Conservation (phyloP, 23 red algal species). For the Gracilaria caudata region DNA sequence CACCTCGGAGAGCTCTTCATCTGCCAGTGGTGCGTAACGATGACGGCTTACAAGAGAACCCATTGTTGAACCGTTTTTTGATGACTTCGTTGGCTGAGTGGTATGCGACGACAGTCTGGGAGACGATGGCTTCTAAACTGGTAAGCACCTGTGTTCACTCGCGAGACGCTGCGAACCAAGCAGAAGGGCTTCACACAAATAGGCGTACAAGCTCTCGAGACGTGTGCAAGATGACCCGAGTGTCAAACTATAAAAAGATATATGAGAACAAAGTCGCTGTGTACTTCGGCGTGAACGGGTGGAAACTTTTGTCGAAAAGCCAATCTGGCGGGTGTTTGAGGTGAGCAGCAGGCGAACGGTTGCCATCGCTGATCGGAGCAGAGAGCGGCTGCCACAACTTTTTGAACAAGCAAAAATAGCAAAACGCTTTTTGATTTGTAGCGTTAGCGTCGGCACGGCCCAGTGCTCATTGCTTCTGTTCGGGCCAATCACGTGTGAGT, state of each 20-base stretch:
- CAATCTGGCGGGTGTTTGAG: background rate
- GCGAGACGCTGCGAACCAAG: background rate
- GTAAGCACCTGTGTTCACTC: background rate
- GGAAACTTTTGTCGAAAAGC: background rate
- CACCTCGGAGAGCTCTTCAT: background rate
- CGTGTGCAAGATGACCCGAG: background rate
- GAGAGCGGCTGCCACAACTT: too few relatives aligned
- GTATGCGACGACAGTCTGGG: too few relatives aligned
- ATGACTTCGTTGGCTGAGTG: too few relatives aligned
- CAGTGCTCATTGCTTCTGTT: background rate
- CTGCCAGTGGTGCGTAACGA: background rate
- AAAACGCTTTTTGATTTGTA: background rate
- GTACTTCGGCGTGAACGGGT: conserved; percentile 1
- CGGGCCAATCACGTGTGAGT: background rate
- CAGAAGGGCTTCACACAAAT: too few relatives aligned
- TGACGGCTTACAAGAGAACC: conserved; percentile 8
- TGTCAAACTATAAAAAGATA: background rate
- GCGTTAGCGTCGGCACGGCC: background rate
- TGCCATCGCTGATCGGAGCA: too few relatives aligned
- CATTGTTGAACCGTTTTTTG: background rate
- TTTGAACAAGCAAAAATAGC: background rate
- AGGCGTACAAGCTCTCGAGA: background rate
- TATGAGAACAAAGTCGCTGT: background rate
- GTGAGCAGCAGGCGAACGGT: background rate
- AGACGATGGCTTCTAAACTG: too few relatives aligned